phyloP scores from a whole-genome alignment of 257 asterid species.

The Euphrasia confusa region DNA sequence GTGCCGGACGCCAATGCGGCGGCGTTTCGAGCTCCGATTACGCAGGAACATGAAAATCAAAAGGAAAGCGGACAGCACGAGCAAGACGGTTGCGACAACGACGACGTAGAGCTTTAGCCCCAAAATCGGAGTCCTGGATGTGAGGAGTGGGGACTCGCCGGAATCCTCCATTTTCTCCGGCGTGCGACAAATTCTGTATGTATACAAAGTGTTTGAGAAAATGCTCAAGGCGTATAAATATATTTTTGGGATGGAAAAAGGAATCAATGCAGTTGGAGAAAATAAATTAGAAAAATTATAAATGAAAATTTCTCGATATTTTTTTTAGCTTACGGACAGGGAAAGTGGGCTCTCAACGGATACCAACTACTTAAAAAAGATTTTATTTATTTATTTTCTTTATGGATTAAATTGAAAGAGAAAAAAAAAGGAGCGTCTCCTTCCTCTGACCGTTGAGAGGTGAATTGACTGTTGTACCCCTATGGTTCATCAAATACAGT shows the following conservation, averaged over 20 bases:
- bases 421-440: slow-evolving; percentile 17
- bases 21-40: slow-evolving; percentile 41
- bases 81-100: slow-evolving; percentile 41
- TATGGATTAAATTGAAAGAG: slow-evolving; percentile 3
- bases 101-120: slow-evolving; percentile 65
- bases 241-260: slow-evolving; percentile 17
- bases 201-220: neutral
- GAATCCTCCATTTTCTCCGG: slow-evolving; percentile 47
- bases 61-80: slow-evolving; percentile 40
- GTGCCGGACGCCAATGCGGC: slow-evolving; percentile 37
- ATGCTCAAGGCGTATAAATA: slow-evolving; percentile 12
- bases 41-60: slow-evolving; percentile 41
- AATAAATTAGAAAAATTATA: slow-evolving; percentile 21
- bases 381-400: neutral
- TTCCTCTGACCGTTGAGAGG: slow-evolving; percentile 15
- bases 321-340: neutral
- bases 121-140: slow-evolving; percentile 57
- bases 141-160: slow-evolving; percentile 37
- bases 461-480: slow-evolving; percentile 19
- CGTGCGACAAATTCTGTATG: slow-evolving; percentile 21
- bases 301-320: slow-evolving; percentile 22
- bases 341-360: slow-evolving; percentile 25
- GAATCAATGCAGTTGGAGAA: slow-evolving; percentile 22
- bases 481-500: neutral
- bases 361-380: slow-evolving; percentile 21